Evolutionary conservation across 2,329 filamentous ascomycete species (phyloP).

Genomic region (Trichoderma aggressivum): DNA sequence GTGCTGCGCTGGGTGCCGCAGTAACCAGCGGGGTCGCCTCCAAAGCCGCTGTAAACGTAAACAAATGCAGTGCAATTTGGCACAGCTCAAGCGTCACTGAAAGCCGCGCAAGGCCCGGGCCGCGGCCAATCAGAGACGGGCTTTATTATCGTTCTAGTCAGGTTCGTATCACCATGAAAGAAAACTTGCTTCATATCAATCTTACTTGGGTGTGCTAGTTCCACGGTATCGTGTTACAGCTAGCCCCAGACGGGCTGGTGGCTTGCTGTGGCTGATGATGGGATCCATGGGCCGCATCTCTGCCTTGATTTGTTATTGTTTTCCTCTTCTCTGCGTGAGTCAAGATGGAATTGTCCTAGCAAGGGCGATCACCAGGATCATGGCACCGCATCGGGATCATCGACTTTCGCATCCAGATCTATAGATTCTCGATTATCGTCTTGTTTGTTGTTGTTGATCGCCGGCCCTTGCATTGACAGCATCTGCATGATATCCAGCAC

Average conservation of each 20-base stretch:
- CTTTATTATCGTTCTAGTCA: neutral
- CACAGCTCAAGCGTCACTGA: slow-evolving; percentile 8
- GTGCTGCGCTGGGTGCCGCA: slow-evolving; percentile 22
- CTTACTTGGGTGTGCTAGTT: neutral
- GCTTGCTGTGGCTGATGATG: neutral
- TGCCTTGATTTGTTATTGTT: neutral
- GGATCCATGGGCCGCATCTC: neutral
- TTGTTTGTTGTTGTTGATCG: neutral
- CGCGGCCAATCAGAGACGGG: slow-evolving; percentile 1
- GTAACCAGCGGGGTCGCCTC: slow-evolving; percentile 24
- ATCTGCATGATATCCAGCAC: neutral
- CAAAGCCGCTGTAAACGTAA: neutral
- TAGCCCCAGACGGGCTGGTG: neutral
- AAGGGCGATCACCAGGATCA: neutral
- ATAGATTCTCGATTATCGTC: neutral
- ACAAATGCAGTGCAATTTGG: neutral
- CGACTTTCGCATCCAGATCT: neutral
- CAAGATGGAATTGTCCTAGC: neutral
- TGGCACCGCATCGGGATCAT: neutral
- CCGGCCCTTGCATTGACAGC: neutral
- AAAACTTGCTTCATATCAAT: neutral
- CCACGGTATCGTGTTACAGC: neutral
- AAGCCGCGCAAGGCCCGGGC: slow-evolving; percentile 6
- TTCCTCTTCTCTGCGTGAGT: neutral
- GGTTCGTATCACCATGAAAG: neutral